These are phyloP conservation scores for Penicillium roqueforti DNA, from an alignment of 495 filamentous ascomycete species.

Conservation along the genomic window DNA sequence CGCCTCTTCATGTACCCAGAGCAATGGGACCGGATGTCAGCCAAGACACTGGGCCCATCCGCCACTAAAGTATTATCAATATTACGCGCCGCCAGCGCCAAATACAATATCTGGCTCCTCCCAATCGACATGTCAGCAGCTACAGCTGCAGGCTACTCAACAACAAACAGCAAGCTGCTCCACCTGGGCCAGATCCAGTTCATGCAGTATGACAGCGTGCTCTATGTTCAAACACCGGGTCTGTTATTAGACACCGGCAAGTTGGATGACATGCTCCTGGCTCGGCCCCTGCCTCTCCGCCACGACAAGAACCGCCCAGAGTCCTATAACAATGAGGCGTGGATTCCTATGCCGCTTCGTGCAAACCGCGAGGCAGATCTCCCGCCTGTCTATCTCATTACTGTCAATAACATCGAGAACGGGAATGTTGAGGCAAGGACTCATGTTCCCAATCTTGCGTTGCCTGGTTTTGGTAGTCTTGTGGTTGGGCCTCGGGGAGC, in stretches of 20 bases:
- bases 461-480: conserved; percentile 35
- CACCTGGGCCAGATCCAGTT: conserved; percentile 45
- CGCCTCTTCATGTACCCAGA: conserved; percentile 49
- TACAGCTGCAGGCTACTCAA: conserved; percentile 30
- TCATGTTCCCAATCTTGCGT: conserved; percentile 37
- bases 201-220: conserved; percentile 46
- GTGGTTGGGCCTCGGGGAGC: conserved; percentile 30
- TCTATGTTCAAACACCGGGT: conserved; percentile 41
- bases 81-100: conserved; percentile 35
- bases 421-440: conserved; percentile 40
- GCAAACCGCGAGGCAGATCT: conserved; percentile 32
- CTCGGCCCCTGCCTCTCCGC: conserved; percentile 32
- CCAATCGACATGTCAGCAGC: conserved; percentile 44
- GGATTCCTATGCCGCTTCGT: conserved; percentile 41
- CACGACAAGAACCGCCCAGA: conserved; percentile 36
- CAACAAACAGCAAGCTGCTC: conserved; percentile 41
- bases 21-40: conserved; percentile 39
- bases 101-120: conserved; percentile 45
- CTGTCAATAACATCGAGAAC: conserved; percentile 38
- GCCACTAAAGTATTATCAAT: conserved; percentile 33
- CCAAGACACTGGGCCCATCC: conserved; percentile 21
- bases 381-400: conserved; percentile 42
- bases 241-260: conserved; percentile 37
- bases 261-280: conserved; percentile 38
- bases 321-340: conserved; percentile 42